Conservation (phyloP, 2,329 filamentous ascomycete genomes). For the Pyrenophora tritici-repentis region DNA sequence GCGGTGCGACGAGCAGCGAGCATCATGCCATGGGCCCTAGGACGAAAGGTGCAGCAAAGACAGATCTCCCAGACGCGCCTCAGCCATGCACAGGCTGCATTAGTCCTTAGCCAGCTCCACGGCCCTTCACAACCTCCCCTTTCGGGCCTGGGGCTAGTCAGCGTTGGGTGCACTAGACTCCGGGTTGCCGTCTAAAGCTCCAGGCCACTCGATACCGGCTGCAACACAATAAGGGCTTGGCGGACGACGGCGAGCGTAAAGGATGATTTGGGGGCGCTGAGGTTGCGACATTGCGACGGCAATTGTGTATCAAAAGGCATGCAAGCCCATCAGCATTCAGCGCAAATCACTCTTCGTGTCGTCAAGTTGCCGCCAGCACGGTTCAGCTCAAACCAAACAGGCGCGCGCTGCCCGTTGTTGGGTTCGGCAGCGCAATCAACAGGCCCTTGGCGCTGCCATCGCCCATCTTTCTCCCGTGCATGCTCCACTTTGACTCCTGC, state of each 20-base stretch:
- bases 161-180: constrained; percentile 14
- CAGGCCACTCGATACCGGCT: constrained; percentile 16
- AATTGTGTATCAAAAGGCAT: too few relatives aligned
- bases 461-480: constrained; percentile 15
- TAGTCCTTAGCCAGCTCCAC: constrained; percentile 11
- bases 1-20: background rate
- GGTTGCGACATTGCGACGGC: background rate
- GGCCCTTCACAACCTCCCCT: constrained; percentile 14
- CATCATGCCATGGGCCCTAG: background rate
- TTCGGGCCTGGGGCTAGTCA: constrained; percentile 17
- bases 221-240: constrained; percentile 11
- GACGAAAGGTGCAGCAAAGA: background rate
- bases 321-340: too few relatives aligned
- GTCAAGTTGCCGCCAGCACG: background rate
- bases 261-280: background rate
- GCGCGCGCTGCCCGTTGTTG: constrained; percentile 2
- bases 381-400: background rate
- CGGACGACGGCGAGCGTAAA: background rate
- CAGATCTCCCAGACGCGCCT: constrained; percentile 6
- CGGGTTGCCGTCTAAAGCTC: constrained; percentile 21
- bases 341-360: background rate
- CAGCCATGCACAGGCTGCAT: constrained; percentile 20
- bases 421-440: constrained; percentile 10
- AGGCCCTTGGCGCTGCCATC: constrained; percentile 13
- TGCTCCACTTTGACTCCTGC: constrained; percentile 27